phyloP scores from a whole-genome alignment of 164 flowering plant genomes.

The Euptelea pleiosperma region DNA sequence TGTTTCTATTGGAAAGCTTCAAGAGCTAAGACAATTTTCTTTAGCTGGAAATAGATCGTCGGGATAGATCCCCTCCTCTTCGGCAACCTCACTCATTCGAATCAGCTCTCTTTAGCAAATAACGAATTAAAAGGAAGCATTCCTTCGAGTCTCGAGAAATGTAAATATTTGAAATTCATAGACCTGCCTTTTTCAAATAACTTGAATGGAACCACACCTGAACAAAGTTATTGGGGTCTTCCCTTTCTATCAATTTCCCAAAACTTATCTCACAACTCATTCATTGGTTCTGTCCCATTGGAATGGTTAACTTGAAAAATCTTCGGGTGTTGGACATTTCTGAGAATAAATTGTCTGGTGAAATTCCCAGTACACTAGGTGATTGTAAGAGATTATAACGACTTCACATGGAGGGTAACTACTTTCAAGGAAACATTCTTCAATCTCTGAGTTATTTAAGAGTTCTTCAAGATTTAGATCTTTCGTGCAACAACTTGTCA shows the following conservation, averaged over 20 bases:
- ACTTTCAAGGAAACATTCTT: slow-evolving; percentile 12
- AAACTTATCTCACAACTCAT: neutral
- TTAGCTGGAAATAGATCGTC: neutral
- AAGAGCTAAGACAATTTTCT: neutral
- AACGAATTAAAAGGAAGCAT: neutral
- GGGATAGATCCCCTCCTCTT: neutral
- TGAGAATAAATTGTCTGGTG: neutral
- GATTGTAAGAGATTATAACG: neutral
- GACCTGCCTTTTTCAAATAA: neutral
- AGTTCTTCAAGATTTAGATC: neutral
- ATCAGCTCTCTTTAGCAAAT: neutral
- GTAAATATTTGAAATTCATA: neutral
- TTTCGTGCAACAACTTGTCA: slow-evolving; percentile 12
- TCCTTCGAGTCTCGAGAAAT: slow-evolving; percentile 1
- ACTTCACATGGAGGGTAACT: slow-evolving; percentile 4
- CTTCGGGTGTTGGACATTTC: neutral
- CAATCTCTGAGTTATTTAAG: neutral
- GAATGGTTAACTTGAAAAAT: slow-evolving; percentile 1
- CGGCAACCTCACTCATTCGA: neutral
- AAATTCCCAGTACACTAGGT: slow-evolving; percentile 11
- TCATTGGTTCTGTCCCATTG: slow-evolving; percentile 3
- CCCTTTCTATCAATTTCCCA: neutral
- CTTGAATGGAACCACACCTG: slow-evolving; percentile 7
- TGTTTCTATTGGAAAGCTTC: neutral
- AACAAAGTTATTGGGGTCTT: slow-evolving; percentile 4